Evolutionary conservation across 805 yeast genomes (phyloP), one percentile per base, ranked within the genome.

Genomic region (Candida berthetii): DNA sequence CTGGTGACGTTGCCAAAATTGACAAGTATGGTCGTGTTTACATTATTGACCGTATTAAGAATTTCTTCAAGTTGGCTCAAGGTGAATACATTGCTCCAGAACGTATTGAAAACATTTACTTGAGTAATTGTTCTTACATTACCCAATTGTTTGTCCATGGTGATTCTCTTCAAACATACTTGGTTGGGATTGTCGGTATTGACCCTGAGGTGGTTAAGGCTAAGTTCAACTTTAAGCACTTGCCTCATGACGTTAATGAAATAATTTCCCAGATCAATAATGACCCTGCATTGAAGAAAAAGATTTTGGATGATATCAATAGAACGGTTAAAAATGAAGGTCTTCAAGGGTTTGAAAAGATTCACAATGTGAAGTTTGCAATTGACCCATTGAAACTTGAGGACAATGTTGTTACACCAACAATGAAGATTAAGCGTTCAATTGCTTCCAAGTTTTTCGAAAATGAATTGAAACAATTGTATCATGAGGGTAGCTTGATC

Each of bases 81-180:
- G 77, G 77, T 28, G 77, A 71, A 60, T 80, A 80, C 53, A 69
- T 80, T 38, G 77, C 84, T 3, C 85, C 85, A 8, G 87, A 80
- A 50, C 76, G 71, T 57, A 71, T 80, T 45, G 86, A 80, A 51
- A 76, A 75, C 52, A 61, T 62, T 10, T 79, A 80, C 54, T 58
- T 75, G 22, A 61, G 79, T 0, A 53, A 56, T 9, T 63, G 66
- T 47, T 63, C 75, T 2, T 46, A 66, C 15, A 46, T 75, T 24
- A 52, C 68, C 4, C 82, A 78, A 54, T 45, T 72, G 14, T 77
- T 63, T 46, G 71, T 70, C 14, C 78, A 78, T 51, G 85, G 85
- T 15, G 78, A 78, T 52, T 71, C 82, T 2, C 54, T 67, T n/a
- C 58, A 70, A 50, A 67, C 70, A 10, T 75, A 48, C 50, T 61